Conservation (phyloP, 164 flowering plant genomes). For the Vitis vinifera region DNA sequence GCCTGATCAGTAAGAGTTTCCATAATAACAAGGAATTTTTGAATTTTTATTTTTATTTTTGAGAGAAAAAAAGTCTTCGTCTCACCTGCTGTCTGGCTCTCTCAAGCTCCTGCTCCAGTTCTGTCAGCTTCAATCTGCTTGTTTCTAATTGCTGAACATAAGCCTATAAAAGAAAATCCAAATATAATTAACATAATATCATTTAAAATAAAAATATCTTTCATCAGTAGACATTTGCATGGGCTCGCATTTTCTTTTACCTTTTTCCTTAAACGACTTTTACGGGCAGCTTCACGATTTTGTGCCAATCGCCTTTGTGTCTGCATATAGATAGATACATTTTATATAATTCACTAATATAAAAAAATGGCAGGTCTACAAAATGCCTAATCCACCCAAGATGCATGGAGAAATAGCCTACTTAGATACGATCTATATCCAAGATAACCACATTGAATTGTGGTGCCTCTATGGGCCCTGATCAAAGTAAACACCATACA, state of each 20-base stretch:
- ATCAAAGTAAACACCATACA: too few relatives aligned
- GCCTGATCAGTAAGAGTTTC: background rate
- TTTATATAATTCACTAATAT: background rate
- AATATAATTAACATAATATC: background rate
- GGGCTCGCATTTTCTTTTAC: conserved; percentile 16
- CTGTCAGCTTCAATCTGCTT: conserved; percentile 53
- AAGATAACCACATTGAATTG: too few relatives aligned
- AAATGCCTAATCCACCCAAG: too few relatives aligned
- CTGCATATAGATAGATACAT: conserved; percentile 20
- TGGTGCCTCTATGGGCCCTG: too few relatives aligned
- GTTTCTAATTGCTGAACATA: conserved; percentile 63
- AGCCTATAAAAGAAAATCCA: conserved; percentile 28
- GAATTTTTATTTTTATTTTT: too few relatives aligned
- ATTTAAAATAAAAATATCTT: background rate
- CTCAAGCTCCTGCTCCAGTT: conserved; percentile 55
- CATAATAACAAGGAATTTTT: background rate
- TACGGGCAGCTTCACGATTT: conserved; percentile 70
- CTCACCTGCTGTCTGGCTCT: conserved; percentile 46
- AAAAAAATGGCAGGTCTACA: too few relatives aligned
- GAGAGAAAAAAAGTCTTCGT: background rate
- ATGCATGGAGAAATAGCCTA: too few relatives aligned
- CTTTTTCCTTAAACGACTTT: conserved; percentile 63
- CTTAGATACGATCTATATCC: too few relatives aligned
- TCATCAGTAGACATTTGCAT: background rate
- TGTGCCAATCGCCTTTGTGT: conserved; percentile 54